Percentiles rank a stretch among this genome's conserved stretches.
Conservation (phyloP, 2,329 filamentous ascomycete species). For the Trichoderma hamatum region DNA sequence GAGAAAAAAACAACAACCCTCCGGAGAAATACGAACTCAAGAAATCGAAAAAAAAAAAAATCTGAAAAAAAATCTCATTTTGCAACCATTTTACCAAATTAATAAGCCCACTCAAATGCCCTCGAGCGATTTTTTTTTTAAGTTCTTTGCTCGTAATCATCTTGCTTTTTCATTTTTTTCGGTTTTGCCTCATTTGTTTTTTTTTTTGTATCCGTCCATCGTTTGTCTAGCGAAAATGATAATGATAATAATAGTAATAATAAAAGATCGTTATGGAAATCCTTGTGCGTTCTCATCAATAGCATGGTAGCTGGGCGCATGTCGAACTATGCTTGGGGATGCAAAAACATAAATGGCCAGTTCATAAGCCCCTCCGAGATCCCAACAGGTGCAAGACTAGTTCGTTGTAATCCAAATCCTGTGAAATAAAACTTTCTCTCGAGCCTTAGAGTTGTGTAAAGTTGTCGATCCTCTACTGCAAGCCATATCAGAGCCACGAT, state of each 20-base stretch:
- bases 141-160: conserved; percentile 5
- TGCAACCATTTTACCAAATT: conserved; percentile 26
- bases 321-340: conserved; percentile 17
- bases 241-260: not conserved
- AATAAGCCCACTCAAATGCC: conserved; percentile 26
- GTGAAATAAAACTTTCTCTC: not conserved
- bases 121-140: conserved; percentile 1
- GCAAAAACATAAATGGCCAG: conserved; percentile 17
- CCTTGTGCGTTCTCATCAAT: conserved; percentile 21
- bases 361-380: conserved; percentile 12
- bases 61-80: conserved; percentile 14
- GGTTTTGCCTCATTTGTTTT: conserved; percentile 4
- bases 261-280: conserved; percentile 19
- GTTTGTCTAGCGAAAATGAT: conserved; percentile 18
- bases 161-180: not conserved
- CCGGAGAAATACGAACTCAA: conserved; percentile 21
- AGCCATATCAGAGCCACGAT: conserved; percentile 11
- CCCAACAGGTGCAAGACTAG: conserved; percentile 22
- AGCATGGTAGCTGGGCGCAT: conserved; percentile 13
- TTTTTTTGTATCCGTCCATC: conserved; percentile 14
- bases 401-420: conserved; percentile 27
- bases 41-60: not conserved
- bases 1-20: conserved; percentile 1
- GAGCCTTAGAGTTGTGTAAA: conserved; percentile 2
- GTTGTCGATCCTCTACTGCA: not conserved